Base-by-base conservation (phyloP, 352 stramenopile genomes). In the Phytophthora chlamydospora region DNA sequence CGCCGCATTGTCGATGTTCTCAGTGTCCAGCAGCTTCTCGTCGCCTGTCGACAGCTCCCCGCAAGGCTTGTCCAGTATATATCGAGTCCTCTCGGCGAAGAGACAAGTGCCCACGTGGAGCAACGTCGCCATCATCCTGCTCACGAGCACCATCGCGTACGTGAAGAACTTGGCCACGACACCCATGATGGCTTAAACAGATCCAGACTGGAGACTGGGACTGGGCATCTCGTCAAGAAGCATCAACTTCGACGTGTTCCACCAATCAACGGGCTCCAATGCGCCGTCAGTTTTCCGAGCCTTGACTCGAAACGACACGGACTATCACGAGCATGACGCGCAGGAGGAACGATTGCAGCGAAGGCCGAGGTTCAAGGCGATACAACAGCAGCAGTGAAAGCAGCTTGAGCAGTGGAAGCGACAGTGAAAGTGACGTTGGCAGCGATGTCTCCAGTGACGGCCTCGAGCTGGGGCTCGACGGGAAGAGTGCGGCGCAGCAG, bases 401-500 rank as follows among this genome's bases (percentile, higher is more conserved):
- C 54, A 69, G 47, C 21, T 33, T 41, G 12, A 73, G 66, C 27
- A 69, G 42, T n/a, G 47, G 39, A 51, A 71, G 47, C 17, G 49
- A 56, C 2, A 40, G 45, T 35, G 44, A 57, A 50, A 69, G 38
- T 29, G 66, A 38, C 19, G 41, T 29, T 9, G 53, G 42, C 10
- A 63, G 48, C 38, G 49, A 69, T 1, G 33, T 14, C 13, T 61
- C 56, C 21, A 70, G 51, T 17, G 68, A 70, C 11, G 44, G 38
- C 44, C 31, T 63, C 11, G 49, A 32, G 8, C 39, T 78, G 40
- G 42, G 69, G 12, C 49, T 73, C 27, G 39, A 62, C 13, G 57
- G 77, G 39, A 81, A 70, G 43, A 80, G 57, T 13, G 59, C 68
- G 4, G 52, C 63, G 17, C 69, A 78, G 13, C 58, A 62, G 16